Evolutionary conservation across 441 rosid species (phyloP), one percentile per base, ranked within the genome.

Genomic region (Erodium texanum): DNA sequence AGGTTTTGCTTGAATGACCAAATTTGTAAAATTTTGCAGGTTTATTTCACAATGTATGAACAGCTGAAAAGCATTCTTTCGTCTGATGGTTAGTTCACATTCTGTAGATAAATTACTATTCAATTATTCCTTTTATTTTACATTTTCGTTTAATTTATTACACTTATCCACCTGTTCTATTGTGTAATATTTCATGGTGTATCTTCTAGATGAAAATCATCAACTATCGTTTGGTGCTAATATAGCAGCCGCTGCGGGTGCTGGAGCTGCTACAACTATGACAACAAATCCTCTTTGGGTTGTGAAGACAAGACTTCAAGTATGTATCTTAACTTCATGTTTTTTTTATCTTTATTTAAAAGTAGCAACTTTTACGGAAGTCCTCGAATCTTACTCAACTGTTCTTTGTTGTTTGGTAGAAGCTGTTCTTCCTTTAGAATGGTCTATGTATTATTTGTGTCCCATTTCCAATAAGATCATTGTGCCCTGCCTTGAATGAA

Each of bases 201-300:
- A 41, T 68, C 29, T 70, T 16, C 52, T 62, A 86, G 91, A 82
- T 69, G 79, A 56, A 63, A 77, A 74, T 68, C 87, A 79, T 63
- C 83, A 75, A 70, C 84, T 86, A 8, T 79, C 83, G n/a, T 50
- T 85, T 45, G 89, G 91, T 69, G 85, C 89, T 66, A 86, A 84
- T 67, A 74, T 86, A 77, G 72, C 83, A 66, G 91, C 87, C 78
- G 89, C 91, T 63, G 76, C 84, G 72, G 91, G 85, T 75, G 91
- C 89, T 73, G 87, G 91, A 29, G 88, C 86, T 70, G 91, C 89
- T 5, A 86, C 91, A 66, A 80, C 87, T 19, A 77, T 83, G 36
- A 79, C 76, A 50, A 86, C 87, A 16, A 86, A 86, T 75, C 91
- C 91, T 76, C 87, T 86, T 72, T 86, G 89, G 91, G 91, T 86